Conservation (phyloP, 139 green algal species). For the Chlorella ohadii region DNA sequence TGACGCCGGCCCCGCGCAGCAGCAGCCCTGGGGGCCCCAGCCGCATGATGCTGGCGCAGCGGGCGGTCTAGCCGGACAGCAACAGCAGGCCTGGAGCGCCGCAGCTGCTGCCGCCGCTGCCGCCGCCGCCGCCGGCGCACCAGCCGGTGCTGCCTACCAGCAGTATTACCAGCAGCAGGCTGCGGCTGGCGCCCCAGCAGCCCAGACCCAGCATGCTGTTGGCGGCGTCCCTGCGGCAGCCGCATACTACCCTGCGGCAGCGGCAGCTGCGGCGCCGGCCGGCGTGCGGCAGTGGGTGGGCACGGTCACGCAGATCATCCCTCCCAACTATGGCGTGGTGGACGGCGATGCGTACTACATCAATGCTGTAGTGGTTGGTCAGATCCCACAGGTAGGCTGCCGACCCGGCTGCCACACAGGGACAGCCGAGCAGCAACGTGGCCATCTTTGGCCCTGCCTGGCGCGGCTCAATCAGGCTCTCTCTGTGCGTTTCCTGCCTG, state of each 20-base stretch:
- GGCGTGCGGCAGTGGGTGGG: slow-evolving; percentile 52
- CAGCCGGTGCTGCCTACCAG: neutral
- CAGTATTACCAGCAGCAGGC: slow-evolving; percentile 17
- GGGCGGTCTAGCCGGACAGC: neutral
- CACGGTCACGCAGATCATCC: slow-evolving; percentile 66
- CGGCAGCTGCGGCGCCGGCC: neutral
- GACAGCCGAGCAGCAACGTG: no score
- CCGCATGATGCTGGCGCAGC: neutral
- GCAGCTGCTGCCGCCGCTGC: neutral
- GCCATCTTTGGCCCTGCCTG: no score
- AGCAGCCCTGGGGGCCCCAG: neutral
- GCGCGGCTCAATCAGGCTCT: neutral
- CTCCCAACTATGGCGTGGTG: slow-evolving; percentile 76
- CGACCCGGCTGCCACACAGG: no score
- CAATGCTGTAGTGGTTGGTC: slow-evolving; percentile 45
- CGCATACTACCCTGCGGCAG: neutral
- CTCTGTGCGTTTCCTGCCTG: neutral
- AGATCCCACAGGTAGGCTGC: slow-evolving; percentile 32
- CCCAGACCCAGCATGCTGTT: neutral
- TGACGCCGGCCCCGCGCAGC: neutral
- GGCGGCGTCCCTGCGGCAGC: neutral
- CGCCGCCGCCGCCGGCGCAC: neutral
- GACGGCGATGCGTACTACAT: slow-evolving; percentile 69
- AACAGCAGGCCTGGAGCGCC: neutral
- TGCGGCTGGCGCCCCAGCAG: neutral